Percentiles rank a stretch among this genome's conserved stretches.
Conservation (phyloP, 306 rosid species). For the Glycine tomentella region DNA sequence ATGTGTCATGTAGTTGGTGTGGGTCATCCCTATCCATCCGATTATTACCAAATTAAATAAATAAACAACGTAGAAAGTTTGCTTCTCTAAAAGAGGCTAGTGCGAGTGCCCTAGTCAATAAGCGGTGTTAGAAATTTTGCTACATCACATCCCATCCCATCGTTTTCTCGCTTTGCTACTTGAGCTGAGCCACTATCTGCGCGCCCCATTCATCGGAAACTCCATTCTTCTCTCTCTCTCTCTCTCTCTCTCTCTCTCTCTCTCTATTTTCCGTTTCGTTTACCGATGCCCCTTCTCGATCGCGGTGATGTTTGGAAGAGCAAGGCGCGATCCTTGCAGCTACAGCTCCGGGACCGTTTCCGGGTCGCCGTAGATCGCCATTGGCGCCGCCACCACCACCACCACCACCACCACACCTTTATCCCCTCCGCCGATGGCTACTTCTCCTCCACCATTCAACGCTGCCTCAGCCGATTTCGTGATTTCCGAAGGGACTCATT, state of each 20-base stretch:
- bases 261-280: not conserved
- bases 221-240: not conserved
- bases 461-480: constrained; percentile 70
- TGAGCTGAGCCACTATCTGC: not conserved
- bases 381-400: constrained; percentile 63
- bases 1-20: not conserved
- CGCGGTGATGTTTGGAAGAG: constrained; percentile 87
- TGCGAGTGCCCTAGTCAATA: not conserved
- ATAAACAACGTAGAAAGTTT: not conserved
- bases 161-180: not conserved
- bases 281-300: constrained; percentile 67
- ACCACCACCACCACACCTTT: constrained; percentile 45
- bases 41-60: not conserved
- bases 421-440: constrained; percentile 50
- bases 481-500: constrained; percentile 78
- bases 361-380: constrained; percentile 82
- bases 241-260: no score
- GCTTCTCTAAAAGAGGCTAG: not conserved
- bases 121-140: not conserved
- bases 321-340: constrained; percentile 77
- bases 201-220: not conserved
- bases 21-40: constrained; percentile 12
- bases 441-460: constrained; percentile 69
- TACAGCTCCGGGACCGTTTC: constrained; percentile 79
- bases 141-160: no score